These are phyloP conservation scores for Fusarium anthophilum DNA, from an alignment of 2,329 filamentous ascomycete genomes.

Conservation along the genomic window DNA sequence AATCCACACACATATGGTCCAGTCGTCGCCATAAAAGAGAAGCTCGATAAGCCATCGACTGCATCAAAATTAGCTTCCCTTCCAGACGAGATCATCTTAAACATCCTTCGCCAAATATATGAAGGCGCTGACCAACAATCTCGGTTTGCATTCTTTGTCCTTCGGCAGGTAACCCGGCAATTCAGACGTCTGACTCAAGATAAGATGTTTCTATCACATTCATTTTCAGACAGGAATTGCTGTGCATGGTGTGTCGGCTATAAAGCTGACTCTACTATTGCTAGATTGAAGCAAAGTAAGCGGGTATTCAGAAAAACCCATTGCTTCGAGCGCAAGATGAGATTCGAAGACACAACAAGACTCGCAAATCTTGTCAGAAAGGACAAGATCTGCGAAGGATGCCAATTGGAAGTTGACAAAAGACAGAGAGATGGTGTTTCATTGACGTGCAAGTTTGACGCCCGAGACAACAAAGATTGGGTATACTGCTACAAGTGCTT, in stretches of 20 bases:
- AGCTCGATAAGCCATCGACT: background rate
- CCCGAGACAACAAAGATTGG: background rate
- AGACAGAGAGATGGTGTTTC: background rate
- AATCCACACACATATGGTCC: background rate
- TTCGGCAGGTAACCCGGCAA: background rate
- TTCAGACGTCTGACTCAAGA: background rate
- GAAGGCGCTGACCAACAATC: background rate
- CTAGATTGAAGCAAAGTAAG: background rate
- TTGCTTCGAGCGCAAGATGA: background rate
- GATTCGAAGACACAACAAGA: background rate
- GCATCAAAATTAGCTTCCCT: background rate
- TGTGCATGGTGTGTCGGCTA: background rate
- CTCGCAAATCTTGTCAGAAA: background rate
- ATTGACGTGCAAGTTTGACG: background rate
- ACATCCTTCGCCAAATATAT: background rate
- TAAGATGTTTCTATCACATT: background rate
- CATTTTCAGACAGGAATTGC: background rate
- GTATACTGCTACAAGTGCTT: background rate
- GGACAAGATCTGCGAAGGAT: background rate
- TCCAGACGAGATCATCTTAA: background rate
- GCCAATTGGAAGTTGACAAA: background rate
- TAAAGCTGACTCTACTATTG: background rate
- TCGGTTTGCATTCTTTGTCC: background rate
- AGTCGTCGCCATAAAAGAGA: background rate
- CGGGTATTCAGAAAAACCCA: background rate